These are phyloP conservation scores for Nepenthes mirabilis DNA, from an alignment of 148 eudicot genomes.

Conservation along the genomic window DNA sequence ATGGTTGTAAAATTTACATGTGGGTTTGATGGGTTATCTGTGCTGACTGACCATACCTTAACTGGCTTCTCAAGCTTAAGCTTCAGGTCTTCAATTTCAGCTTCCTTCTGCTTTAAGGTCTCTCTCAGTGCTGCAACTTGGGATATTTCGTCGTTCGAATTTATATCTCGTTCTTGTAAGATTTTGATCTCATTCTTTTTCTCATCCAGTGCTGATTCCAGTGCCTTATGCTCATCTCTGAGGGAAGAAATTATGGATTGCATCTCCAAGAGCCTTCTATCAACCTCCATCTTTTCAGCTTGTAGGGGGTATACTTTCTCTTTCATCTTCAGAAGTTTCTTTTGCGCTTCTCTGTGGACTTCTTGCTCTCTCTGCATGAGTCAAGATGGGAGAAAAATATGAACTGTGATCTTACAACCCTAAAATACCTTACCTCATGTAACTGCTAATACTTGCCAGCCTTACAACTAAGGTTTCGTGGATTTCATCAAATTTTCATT, in stretches of 20 bases:
- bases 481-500: background rate
- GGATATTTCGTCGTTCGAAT: constrained; percentile 9
- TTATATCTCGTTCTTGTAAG: constrained; percentile 13
- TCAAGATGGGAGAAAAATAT: too few relatives aligned
- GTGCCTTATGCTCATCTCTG: constrained; percentile 47
- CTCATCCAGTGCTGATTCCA: constrained; percentile 52
- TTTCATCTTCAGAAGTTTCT: constrained; percentile 46
- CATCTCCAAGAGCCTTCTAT: constrained; percentile 34
- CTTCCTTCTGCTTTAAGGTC: constrained; percentile 29
- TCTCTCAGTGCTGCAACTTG: constrained; percentile 15
- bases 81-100: constrained; percentile 31
- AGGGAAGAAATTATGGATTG: constrained; percentile 58
- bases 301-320: constrained; percentile 35
- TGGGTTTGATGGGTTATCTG: constrained; percentile 20
- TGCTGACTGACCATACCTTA: constrained; percentile 20
- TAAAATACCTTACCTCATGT: too few relatives aligned
- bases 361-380: constrained; percentile 56
- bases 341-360: constrained; percentile 32
- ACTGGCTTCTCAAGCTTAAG: constrained; percentile 13
- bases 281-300: constrained; percentile 46
- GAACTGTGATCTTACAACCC: too few relatives aligned
- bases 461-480: too few relatives aligned
- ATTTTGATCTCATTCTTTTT: constrained; percentile 49
- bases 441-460: too few relatives aligned
- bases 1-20: constrained; percentile 4